Base-by-base conservation (phyloP, 1,139 yeast genomes). In the Scheffersomyces segobiensis region DNA sequence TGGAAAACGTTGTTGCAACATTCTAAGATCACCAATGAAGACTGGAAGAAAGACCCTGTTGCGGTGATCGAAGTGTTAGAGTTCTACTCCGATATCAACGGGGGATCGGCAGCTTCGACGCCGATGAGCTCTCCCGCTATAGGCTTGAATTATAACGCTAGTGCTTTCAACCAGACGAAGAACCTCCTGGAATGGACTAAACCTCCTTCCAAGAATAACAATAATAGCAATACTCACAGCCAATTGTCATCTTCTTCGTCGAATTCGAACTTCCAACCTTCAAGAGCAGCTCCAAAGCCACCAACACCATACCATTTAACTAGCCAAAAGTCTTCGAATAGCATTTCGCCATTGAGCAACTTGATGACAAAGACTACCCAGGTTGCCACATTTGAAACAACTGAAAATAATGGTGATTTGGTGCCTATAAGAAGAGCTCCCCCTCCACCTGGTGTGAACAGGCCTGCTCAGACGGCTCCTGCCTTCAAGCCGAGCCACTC, bases 61-160 rank as follows among this genome's bases (percentile, higher is more conserved):
- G 96, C 96, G 0, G 95, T 84, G 50, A 93, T 95, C 64, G 98
- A 95, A 69, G 99, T 93, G 1, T 84, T 96, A 69, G 97, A 92
- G 66, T 95, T 96, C 71, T 92, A 91, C 71, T 81, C 81, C 17
- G 84, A 81, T 60, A 80, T 79, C 60, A 77, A 76, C 63, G 78
- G 78, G 54, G 76, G 75, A n/a, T 69, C 76, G 6, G 68, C 71
- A 47, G 65, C 68, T 2, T 67, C 67, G 52, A 77, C 81, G 21
- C 81, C 82, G 2, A 59, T 62, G 55, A 59, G 62, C 32, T 63
- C 70, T 12, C 72, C 73, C 0, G 70, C 71, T 10, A 63, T 66
- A 39, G 58, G 57, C 54, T 55, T 57, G 59, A 58, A 61, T 50
- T 20, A 46, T 39, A 55, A 57, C 52, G 56, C 57, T 67, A 8